phyloP scores from a whole-genome alignment of 179 eudicot species.

The Drosera spatulata region DNA sequence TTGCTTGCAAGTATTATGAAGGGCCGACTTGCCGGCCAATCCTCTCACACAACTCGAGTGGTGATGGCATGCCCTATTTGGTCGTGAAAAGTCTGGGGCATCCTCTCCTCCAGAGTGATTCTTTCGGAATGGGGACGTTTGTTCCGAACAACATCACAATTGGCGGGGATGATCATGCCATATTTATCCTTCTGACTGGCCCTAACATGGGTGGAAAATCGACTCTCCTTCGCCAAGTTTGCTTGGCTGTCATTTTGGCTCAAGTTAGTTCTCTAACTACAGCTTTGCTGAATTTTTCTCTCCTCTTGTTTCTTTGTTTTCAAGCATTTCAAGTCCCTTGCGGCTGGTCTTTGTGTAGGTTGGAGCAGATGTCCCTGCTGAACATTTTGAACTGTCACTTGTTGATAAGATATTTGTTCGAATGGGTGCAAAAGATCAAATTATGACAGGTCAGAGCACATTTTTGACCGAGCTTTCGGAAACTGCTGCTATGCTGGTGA shows the following conservation, averaged over 20 bases:
- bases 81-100: conserved; percentile 80
- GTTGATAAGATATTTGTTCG: conserved; percentile 88
- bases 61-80: conserved; percentile 41
- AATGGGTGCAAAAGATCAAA: conserved; percentile 99
- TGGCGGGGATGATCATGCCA: conserved; percentile 65
- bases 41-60: conserved; percentile 24
- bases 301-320: background rate
- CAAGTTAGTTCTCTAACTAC: conserved; percentile 41
- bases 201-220: conserved; percentile 99
- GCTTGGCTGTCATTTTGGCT: conserved; percentile 90
- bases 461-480: conserved; percentile 93
- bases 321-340: conserved; percentile 7
- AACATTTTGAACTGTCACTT: conserved; percentile 67
- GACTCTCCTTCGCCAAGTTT: conserved; percentile 95
- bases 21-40: conserved; percentile 82
- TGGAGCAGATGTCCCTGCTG: conserved; percentile 96
- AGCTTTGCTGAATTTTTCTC: too few species aligned
- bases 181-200: conserved; percentile 90
- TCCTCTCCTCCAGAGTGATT: conserved; percentile 71
- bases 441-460: conserved; percentile 98
- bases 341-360: conserved; percentile 33
- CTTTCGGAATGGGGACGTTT: conserved; percentile 71
- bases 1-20: conserved; percentile 81
- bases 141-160: conserved; percentile 77
- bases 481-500: conserved; percentile 95